A percentile compares a stretch with the other conserved stretches of the same genome.
Conservation (phyloP, 805 yeast genomes). For the Pichia cephalocereana region DNA sequence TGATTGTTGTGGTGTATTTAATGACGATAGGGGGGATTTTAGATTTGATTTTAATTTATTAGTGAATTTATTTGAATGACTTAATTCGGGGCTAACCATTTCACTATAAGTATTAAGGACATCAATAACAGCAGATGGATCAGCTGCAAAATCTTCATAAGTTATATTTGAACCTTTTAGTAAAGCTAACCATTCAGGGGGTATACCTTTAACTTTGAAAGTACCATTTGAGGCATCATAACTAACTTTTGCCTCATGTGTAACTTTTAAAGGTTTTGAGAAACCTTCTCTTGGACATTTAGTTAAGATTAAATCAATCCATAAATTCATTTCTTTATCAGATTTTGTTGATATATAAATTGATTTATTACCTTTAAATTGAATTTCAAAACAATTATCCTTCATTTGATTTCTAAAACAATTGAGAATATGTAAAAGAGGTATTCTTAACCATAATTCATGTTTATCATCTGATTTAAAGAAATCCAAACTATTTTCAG, state of each 20-base stretch:
- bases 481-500: slow-evolving; percentile 65
- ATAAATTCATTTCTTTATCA: slow-evolving; percentile 71
- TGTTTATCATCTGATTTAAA: slow-evolving; percentile 55
- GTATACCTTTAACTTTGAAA: slow-evolving; percentile 41
- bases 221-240: slow-evolving; percentile 69
- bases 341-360: slow-evolving; percentile 68
- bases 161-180: slow-evolving; percentile 52
- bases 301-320: slow-evolving; percentile 84
- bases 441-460: slow-evolving; percentile 43
- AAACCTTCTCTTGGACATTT: slow-evolving; percentile 62
- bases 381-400: slow-evolving; percentile 75
- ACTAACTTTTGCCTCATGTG: slow-evolving; percentile 87
- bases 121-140: slow-evolving; percentile 56
- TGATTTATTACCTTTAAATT: slow-evolving; percentile 49
- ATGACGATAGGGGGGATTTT: not conserved
- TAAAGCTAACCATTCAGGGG: slow-evolving; percentile 48
- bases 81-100: slow-evolving; percentile 32
- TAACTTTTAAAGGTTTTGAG: slow-evolving; percentile 88
- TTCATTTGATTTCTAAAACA: slow-evolving; percentile 62
- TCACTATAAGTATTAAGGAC: slow-evolving; percentile 45
- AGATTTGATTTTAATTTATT: not conserved
- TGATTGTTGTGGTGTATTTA: no score
- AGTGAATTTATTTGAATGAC: slow-evolving; percentile 12
- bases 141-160: slow-evolving; percentile 52
- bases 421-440: slow-evolving; percentile 49